phyloP scores from a whole-genome alignment of 2,329 filamentous ascomycete genomes.

The Exserohilum rostratum region DNA sequence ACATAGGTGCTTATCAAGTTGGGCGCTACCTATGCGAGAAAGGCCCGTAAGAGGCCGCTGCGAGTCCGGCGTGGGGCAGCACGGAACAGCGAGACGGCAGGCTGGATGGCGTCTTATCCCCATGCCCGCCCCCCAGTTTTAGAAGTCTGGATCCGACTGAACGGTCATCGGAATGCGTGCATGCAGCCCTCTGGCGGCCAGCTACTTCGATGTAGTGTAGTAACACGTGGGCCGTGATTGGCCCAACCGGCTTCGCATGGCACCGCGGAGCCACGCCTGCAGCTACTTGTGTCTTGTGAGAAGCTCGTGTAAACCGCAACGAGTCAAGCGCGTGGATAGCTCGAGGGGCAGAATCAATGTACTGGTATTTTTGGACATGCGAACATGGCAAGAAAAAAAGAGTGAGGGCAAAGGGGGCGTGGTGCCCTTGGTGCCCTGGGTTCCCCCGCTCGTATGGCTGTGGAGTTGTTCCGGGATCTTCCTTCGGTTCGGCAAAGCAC shows the following conservation, averaged over 20 bases:
- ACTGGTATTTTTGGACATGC: not conserved
- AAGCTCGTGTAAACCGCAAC: slow-evolving; percentile 18
- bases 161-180: slow-evolving; percentile 41
- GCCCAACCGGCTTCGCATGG: slow-evolving; percentile 20
- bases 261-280: slow-evolving; percentile 24
- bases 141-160: slow-evolving; percentile 29
- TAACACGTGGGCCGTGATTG: slow-evolving; percentile 25
- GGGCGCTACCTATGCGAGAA: not conserved
- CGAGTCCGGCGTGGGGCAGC: slow-evolving; percentile 10
- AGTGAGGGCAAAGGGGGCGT: slow-evolving; percentile 14
- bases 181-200: slow-evolving; percentile 33
- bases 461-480: slow-evolving; percentile 27
- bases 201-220: slow-evolving; percentile 26
- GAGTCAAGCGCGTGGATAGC: slow-evolving; percentile 12
- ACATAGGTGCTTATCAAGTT: not conserved
- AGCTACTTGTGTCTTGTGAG: slow-evolving; percentile 8
- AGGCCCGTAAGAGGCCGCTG: slow-evolving; percentile 2
- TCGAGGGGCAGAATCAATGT: not conserved
- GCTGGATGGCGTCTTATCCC: not conserved
- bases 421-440: slow-evolving; percentile 9
- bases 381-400: slow-evolving; percentile 5
- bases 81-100: slow-evolving; percentile 1
- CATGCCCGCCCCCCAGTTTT: slow-evolving; percentile 26
- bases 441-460: slow-evolving; percentile 23
- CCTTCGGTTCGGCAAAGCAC: slow-evolving; percentile 32